Base-by-base conservation (phyloP, 75 land plant genomes). In the Sequoiadendron giganteum region DNA sequence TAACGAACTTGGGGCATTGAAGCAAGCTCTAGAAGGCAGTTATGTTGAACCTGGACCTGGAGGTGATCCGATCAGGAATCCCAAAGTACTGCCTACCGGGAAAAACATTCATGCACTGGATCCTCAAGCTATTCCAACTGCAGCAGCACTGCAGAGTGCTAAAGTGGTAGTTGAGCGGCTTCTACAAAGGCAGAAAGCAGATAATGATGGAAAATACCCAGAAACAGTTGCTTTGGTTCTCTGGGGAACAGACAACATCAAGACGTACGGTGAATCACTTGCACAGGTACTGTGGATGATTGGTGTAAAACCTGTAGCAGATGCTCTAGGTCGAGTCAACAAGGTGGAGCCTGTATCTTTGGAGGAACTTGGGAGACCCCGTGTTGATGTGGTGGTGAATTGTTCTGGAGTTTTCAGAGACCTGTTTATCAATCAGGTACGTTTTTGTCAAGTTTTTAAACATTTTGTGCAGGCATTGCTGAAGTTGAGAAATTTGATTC, bases 211-310 rank as follows among this genome's bases (percentile, higher is more conserved):
- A n/a, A 93, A 95, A 89, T 98, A 95, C 88, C 99, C 99, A 8
- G 99, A 98, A 89, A 98, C 99, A 19, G 91, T 98, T 79, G 99
- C 99, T 2, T 95, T 98, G 36, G 99, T 98, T 9, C 87, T 98
- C 75, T 98, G 99, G 99, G 99, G 99, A 85, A 98, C 99, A 8
- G 99, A 98, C 86, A 98, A 98, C 87, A 98, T 98, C 85, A 98
- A 98, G 94, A 98, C 99, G 25, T 98, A 98, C 88, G 99, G 99
- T 16, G 99, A 98, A 86, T 98, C 99, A n/a, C 93, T 98, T 85
- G 99, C 94, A 85, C 99, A 98, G 88, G 99, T 98, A 39, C 78
- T 98, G 85, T 98, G 99, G 97, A 95, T 98, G 99, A 90, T 98
- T 32, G 99, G 99, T 7, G 99, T 94, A 4, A 90, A 88, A 87